These are phyloP conservation scores for Urtica urens DNA, from an alignment of 306 rosid genomes.

Conservation along the genomic window DNA sequence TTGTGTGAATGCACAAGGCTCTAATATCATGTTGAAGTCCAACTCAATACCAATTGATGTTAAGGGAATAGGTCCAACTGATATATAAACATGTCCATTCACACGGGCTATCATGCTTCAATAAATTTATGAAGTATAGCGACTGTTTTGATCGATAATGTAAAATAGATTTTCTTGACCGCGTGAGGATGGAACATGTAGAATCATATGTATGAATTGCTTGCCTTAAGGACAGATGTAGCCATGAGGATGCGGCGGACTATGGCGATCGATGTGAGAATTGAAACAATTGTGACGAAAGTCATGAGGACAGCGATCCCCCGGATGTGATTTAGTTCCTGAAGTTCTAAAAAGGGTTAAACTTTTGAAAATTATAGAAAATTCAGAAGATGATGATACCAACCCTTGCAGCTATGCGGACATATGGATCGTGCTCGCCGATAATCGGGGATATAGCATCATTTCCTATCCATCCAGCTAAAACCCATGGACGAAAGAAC, in stretches of 20 bases:
- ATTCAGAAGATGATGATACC: conserved; percentile 15
- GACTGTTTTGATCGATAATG: too few species aligned
- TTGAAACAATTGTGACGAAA: conserved; percentile 55
- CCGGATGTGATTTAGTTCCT: conserved; percentile 82
- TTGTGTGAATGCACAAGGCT: too few species aligned
- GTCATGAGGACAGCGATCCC: conserved; percentile 78
- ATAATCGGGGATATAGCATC: conserved; percentile 82
- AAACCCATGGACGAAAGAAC: conserved; percentile 25
- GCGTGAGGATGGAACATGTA: too few species aligned
- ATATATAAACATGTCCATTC: too few species aligned
- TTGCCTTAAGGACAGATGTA: conserved; percentile 92
- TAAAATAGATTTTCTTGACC: too few species aligned
- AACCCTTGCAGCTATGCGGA: conserved; percentile 75
- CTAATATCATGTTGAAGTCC: too few species aligned
- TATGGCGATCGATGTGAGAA: conserved; percentile 84
- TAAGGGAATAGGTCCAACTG: too few species aligned
- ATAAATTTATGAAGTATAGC: too few species aligned
- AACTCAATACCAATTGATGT: too few species aligned
- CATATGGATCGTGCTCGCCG: conserved; percentile 79
- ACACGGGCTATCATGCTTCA: too few species aligned
- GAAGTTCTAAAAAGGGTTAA: conserved; percentile 22
- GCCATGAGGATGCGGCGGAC: conserved; percentile 97
- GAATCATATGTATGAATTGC: conserved; percentile 17
- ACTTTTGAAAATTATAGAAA: conserved; percentile 8
- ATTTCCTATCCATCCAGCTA: conserved; percentile 98